Evolutionary conservation across 129 eudicot genomes (phyloP), one percentile per base, ranked within the genome.

Genomic region (Saussurea involucrata): DNA sequence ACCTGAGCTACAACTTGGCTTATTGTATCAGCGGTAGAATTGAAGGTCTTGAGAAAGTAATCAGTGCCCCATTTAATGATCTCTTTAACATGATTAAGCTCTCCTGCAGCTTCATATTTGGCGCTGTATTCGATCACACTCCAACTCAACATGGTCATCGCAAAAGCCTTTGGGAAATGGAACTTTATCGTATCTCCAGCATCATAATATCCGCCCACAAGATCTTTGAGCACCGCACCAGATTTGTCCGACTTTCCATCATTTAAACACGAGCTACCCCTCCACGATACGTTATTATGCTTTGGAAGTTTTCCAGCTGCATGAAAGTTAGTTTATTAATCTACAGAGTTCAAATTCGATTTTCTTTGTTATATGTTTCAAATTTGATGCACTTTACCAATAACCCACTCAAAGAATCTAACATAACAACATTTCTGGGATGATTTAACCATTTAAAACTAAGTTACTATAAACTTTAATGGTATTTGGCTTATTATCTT

Each of bases 131-230:
- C 98, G 6, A 94, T 91, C 85, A 91, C 97, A 61, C 98, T 91
- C 98, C 98, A 94, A 78, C 98, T 94, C 87, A 94, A 86, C 96
- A 94, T 89, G 32, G 98, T 94, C 93, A 94, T 87, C 7, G 98
- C 96, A 89, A 94, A 94, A 72, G 98, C 83, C 40, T 73, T 74
- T 5, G 98, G 98, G 73, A 94, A 94, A 72, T 94, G 87, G 81
- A 89, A 94, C 80, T 94, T 94, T 40, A 94, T 94, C 21, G 98
- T 85, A 85, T 94, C 98, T 27, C 98, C 98, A 3, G 98, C 98
- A 77, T 94, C 98, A 80, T 94, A 89, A 78, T 82, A 94, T n/a
- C 98, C 98, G 15, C 98, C 98, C 60, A 80, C 82, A 7, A 94
- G 86, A 78, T 94, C 87, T 80, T 94, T 94, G 29, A 78, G 29